Percentiles rank a stretch among this genome's conserved stretches.
Evolutionary conservation across 805 yeast species (phyloP).

Genomic region (Metschnikowia cerradonensis): DNA sequence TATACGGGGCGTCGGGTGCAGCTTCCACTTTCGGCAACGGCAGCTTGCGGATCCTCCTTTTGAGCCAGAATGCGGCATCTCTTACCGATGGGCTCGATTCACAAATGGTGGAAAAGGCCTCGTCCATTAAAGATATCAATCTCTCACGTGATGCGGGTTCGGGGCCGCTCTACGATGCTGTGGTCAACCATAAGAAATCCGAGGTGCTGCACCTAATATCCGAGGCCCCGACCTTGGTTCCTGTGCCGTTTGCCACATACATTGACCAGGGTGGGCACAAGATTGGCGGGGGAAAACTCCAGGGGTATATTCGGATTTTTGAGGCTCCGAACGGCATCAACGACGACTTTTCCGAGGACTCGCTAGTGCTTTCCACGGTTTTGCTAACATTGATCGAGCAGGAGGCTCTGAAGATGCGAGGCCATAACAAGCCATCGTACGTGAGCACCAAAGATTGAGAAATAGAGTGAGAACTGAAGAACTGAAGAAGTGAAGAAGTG

Average conservation of each 20-base stretch:
- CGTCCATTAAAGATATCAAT: constrained; percentile 10
- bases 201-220: constrained; percentile 19
- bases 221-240: constrained; percentile 18
- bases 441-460: background rate
- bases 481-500: no score
- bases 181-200: constrained; percentile 20
- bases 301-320: constrained; percentile 22
- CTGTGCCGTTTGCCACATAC: constrained; percentile 29
- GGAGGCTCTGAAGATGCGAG: constrained; percentile 31
- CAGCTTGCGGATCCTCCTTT: constrained; percentile 21
- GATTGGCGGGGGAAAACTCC: constrained; percentile 19
- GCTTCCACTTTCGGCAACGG: constrained; percentile 35
- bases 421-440: constrained; percentile 24
- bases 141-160: constrained; percentile 5
- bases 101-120: constrained; percentile 2
- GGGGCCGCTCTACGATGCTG: constrained; percentile 16
- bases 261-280: constrained; percentile 24
- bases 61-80: constrained; percentile 16
- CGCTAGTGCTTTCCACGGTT: constrained; percentile 22
- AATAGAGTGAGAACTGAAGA: no score
- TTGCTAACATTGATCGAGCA: constrained; percentile 30
- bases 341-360: constrained; percentile 15
- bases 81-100: constrained; percentile 22
- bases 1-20: constrained; percentile 31
- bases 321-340: constrained; percentile 14